These are phyloP conservation scores for Drechslerella dactyloides DNA, from an alignment of 2,329 filamentous ascomycete genomes.

Conservation along the genomic window DNA sequence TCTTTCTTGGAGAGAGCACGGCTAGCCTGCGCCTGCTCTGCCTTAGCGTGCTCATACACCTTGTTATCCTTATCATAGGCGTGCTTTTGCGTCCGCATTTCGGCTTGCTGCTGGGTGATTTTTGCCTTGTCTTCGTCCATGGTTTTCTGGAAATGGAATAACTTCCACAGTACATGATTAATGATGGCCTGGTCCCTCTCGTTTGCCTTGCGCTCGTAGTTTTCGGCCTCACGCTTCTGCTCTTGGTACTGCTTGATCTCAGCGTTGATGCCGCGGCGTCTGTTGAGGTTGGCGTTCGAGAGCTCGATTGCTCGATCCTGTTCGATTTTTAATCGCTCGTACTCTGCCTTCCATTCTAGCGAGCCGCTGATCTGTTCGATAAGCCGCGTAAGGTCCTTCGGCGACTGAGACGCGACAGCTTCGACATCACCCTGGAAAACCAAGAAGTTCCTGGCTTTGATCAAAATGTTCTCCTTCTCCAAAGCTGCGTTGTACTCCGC, in stretches of 20 bases:
- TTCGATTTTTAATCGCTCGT: conserved; percentile 86
- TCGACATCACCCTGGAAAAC: conserved; percentile 99
- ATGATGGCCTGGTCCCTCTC: conserved; percentile 91
- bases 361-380: conserved; percentile 98
- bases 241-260: conserved; percentile 98
- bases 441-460: conserved; percentile 96
- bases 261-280: conserved; percentile 91
- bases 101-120: conserved; percentile 92
- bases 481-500: conserved; percentile 92
- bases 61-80: conserved; percentile 71
- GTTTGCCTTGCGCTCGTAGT: conserved; percentile 86
- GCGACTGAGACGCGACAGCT: conserved; percentile 91
- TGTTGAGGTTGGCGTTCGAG: conserved; percentile 83
- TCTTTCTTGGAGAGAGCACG: conserved; percentile 83
- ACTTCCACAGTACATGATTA: conserved; percentile 92
- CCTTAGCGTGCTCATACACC: conserved; percentile 76
- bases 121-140: conserved; percentile 90
- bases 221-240: conserved; percentile 94
- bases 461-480: conserved; percentile 92
- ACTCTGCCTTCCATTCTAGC: conserved; percentile 90
- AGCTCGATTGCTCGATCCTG: conserved; percentile 86
- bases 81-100: conserved; percentile 88
- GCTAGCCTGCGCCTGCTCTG: conserved; percentile 77
- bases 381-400: conserved; percentile 87
- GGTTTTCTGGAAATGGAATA: conserved; percentile 90